Base-by-base conservation (phyloP, 306 rosid species). In the Vigna mungo region DNA sequence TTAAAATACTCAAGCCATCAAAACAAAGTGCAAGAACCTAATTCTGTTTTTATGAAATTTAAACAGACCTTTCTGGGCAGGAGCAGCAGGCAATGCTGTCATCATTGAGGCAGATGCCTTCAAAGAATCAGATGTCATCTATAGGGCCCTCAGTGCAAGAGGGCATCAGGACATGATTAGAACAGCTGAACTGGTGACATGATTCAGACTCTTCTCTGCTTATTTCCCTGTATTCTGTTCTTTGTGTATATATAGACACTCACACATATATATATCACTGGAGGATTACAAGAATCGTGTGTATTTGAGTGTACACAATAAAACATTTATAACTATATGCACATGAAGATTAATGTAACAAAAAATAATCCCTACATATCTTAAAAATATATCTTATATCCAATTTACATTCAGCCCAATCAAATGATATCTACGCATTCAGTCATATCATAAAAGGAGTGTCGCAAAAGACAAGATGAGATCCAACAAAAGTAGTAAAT, bases 41-140 rank as follows among this genome's bases (percentile, higher is more conserved):
- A 85, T 66, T 18, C 44, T 27, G 59, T 65, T 77, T 36, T 32
- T 32, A 43, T 81, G 79, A 62, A 85, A 82, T 80, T 80, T 74
- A 58, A 74, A 78, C 88, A 91, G 98, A 53, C 94, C 98, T 51
- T 92, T 94, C 83, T 92, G 98, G 96, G 87, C 83, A 7, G 98
- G 93, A 89, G 98, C 97, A 54, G 89, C 90, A 64, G 87, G 86
- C 68, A 94, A 90, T 84, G 98, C 98, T 15, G 97, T 94, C 12
- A 56, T 86, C 68, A 94, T 94, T 67, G 98, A 94, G 78, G 98
- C 97, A 61, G 98, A 94, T 81, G 98, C 98, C 71, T 94, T 94
- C 68, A 94, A 94, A 82, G 98, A 94, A 89, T 89, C 97, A 16
- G 98, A 94, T 85, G 98, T 94, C 68, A 87, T 94, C 83, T 94